Conservation (phyloP, 1,284 basidiomycete species). For the Ceratobasidium sp. region DNA sequence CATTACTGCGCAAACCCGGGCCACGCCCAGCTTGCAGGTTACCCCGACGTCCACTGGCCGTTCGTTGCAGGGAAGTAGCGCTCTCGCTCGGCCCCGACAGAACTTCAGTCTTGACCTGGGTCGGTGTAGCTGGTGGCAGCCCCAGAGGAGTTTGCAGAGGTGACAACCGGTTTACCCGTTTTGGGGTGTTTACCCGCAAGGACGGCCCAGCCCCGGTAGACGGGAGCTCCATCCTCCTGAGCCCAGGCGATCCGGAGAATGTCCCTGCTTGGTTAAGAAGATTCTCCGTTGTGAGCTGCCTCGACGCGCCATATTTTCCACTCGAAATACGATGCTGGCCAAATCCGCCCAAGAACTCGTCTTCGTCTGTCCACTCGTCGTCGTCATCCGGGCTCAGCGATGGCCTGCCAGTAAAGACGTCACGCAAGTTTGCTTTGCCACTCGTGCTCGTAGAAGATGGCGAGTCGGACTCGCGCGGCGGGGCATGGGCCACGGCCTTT, state of each 20-base stretch:
- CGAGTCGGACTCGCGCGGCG: constrained; percentile 79
- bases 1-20: constrained; percentile 68
- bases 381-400: constrained; percentile 75
- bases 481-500: constrained; percentile 69
- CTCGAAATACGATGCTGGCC: constrained; percentile 70
- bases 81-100: constrained; percentile 14
- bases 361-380: constrained; percentile 72
- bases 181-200: constrained; percentile 49
- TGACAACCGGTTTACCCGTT: constrained; percentile 49
- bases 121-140: constrained; percentile 37
- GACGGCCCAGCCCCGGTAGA: constrained; percentile 55
- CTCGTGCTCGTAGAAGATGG: constrained; percentile 65
- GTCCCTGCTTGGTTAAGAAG: constrained; percentile 9
- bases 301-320: constrained; percentile 53
- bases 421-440: constrained; percentile 66
- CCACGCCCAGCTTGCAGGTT: constrained; percentile 74
- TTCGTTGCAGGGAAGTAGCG: constrained; percentile 19
- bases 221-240: constrained; percentile 51
- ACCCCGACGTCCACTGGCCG: constrained; percentile 59
- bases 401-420: constrained; percentile 78
- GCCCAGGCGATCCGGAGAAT: constrained; percentile 35
- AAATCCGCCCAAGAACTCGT: constrained; percentile 79
- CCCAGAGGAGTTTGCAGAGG: constrained; percentile 22
- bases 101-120: constrained; percentile 16
- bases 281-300: constrained; percentile 6